Evolutionary conservation across 176 grass and related monocot species (phyloP).

Genomic region (Juncus inflexus): DNA sequence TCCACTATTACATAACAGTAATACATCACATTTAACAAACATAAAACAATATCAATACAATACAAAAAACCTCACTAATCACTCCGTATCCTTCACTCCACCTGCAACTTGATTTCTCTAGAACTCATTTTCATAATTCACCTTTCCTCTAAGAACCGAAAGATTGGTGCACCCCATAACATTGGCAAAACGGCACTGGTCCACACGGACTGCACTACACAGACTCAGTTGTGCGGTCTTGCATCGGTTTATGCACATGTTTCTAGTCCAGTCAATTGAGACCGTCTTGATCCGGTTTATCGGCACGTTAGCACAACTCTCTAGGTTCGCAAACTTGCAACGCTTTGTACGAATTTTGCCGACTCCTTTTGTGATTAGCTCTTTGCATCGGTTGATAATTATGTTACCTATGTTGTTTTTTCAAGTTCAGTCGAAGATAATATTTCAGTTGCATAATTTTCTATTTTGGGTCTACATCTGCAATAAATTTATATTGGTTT

Average conservation of each 20-base stretch:
- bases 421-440: background rate
- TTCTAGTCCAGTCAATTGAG: conserved; percentile 48
- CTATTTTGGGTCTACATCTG: too few species aligned
- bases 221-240: conserved; percentile 37
- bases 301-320: conserved; percentile 49
- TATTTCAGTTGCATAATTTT: too few species aligned
- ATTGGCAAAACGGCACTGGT: conserved; percentile 42
- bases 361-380: conserved; percentile 29
- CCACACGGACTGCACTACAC: conserved; percentile 40
- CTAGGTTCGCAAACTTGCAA: conserved; percentile 45
- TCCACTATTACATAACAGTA: too few species aligned
- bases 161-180: conserved; percentile 34
- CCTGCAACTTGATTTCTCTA: conserved; percentile 4
- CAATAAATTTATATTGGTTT: too few species aligned
- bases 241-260: conserved; percentile 41
- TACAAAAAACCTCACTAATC: too few species aligned
- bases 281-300: conserved; percentile 35
- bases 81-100: background rate
- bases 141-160: conserved; percentile 30
- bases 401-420: conserved; percentile 11
- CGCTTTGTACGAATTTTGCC: conserved; percentile 22
- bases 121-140: conserved; percentile 34
- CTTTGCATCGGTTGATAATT: conserved; percentile 39
- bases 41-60: too few species aligned
- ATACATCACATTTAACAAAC: too few species aligned